These are phyloP conservation scores for Cyberlindnera misumaiensis DNA, from an alignment of 805 yeast genomes.

Conservation along the genomic window DNA sequence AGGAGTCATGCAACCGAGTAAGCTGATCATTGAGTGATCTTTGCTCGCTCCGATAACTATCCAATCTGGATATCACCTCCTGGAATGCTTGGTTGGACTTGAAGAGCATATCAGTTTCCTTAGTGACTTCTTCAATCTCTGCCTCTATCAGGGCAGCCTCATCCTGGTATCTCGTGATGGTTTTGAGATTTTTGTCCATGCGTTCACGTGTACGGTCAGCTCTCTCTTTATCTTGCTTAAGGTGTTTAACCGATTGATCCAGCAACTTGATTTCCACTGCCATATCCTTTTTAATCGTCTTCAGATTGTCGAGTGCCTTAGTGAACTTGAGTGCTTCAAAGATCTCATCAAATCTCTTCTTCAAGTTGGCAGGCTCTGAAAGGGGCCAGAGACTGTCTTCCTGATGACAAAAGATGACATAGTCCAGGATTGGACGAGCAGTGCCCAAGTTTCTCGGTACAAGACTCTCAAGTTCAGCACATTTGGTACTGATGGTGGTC, in stretches of 20 bases:
- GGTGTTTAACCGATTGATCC: conserved; percentile 72
- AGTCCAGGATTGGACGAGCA: conserved; percentile 78
- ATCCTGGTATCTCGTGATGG: conserved; percentile 37
- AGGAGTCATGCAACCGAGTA: conserved; percentile 39
- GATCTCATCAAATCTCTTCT: conserved; percentile 92
- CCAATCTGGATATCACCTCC: conserved; percentile 55
- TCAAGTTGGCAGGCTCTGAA: conserved; percentile 81
- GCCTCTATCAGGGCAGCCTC: conserved; percentile 44
- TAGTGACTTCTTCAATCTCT: conserved; percentile 46
- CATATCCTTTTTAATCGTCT: conserved; percentile 70
- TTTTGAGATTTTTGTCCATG: conserved; percentile 34
- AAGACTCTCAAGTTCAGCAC: conserved; percentile 75
- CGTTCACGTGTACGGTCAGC: conserved; percentile 52
- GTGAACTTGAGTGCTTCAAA: conserved; percentile 93
- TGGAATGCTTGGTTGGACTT: conserved; percentile 79
- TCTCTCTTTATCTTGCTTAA: conserved; percentile 65
- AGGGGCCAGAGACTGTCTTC: conserved; percentile 97
- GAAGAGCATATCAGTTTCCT: conserved; percentile 57
- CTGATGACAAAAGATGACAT: conserved; percentile 95
- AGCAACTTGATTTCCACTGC: conserved; percentile 66
- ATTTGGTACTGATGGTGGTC: conserved; percentile 69
- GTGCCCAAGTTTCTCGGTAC: conserved; percentile 85
- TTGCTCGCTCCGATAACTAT: conserved; percentile 45
- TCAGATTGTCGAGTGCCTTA: conserved; percentile 78
- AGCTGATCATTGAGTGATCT: conserved; percentile 43